phyloP scores from a whole-genome alignment of 2,329 filamentous ascomycete genomes.

The Fusarium oxysporum region DNA sequence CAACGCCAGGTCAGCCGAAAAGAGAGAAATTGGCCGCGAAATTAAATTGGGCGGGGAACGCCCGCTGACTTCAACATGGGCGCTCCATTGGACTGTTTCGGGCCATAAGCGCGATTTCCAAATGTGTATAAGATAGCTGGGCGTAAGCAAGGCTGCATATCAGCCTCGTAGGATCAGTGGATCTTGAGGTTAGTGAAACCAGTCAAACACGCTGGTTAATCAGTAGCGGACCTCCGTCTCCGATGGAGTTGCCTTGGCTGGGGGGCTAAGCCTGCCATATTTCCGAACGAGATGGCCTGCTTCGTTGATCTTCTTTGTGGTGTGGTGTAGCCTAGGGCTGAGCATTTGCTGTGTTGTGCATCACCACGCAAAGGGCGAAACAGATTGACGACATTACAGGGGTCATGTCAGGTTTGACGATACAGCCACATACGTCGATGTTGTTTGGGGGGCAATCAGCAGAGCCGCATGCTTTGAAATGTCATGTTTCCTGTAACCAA shows the following conservation, averaged over 20 bases:
- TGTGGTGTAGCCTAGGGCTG: background rate
- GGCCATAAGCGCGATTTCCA: conserved; percentile 9
- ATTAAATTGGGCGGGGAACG: conserved; percentile 1
- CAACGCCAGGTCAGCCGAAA: background rate
- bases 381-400: background rate
- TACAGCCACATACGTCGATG: conserved; percentile 17
- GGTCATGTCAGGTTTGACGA: background rate
- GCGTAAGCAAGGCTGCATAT: conserved; percentile 19
- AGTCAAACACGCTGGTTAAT: background rate
- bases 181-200: background rate
- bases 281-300: background rate
- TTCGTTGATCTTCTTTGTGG: background rate
- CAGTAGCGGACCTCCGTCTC: background rate
- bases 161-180: conserved; percentile 3
- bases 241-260: background rate
- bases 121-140: conserved; percentile 9
- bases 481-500: background rate
- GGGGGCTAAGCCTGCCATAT: background rate
- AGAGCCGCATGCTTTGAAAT: background rate
- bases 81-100: conserved; percentile 4
- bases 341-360: background rate
- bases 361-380: background rate
- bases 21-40: background rate
- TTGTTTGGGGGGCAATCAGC: background rate
- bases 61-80: background rate